These are phyloP conservation scores for Leccinum variicolor DNA, from an alignment of 768 basidiomycete genomes.

Conservation along the genomic window DNA sequence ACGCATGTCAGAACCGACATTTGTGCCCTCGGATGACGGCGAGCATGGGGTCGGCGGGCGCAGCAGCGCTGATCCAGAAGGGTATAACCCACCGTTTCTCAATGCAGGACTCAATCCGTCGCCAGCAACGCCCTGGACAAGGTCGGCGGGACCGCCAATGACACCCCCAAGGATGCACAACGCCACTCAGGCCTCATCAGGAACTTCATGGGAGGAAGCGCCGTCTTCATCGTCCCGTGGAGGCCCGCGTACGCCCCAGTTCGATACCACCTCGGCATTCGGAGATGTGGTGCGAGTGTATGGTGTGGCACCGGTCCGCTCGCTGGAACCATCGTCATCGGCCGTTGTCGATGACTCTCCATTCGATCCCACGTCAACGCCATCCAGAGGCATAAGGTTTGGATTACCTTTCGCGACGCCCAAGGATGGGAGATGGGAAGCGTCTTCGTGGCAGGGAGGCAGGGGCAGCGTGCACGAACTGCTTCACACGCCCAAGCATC, in stretches of 20 bases:
- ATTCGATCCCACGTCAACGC: slow-evolving; percentile 79
- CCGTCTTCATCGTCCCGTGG: slow-evolving; percentile 42
- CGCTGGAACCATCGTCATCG: slow-evolving; percentile 26
- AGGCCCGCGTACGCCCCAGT: slow-evolving; percentile 56
- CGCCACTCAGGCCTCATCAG: slow-evolving; percentile 30
- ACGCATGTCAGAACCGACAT: slow-evolving; percentile 54
- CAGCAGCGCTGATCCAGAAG: slow-evolving; percentile 28
- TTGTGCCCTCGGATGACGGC: slow-evolving; percentile 62
- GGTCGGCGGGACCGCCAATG: slow-evolving; percentile 35
- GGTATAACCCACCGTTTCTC: slow-evolving; percentile 58
- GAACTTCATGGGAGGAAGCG: slow-evolving; percentile 45
- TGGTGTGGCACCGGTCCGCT: slow-evolving; percentile 35
- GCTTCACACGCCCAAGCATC: slow-evolving; percentile 53
- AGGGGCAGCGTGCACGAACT: slow-evolving; percentile 38
- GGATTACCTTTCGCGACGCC: slow-evolving; percentile 57
- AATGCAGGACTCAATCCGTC: slow-evolving; percentile 52
- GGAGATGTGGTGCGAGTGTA: slow-evolving; percentile 40
- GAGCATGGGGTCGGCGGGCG: background rate
- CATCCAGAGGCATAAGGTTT: slow-evolving; percentile 73
- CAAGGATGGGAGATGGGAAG: slow-evolving; percentile 49
- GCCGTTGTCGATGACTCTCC: slow-evolving; percentile 47
- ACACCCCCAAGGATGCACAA: slow-evolving; percentile 44
- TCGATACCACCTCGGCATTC: slow-evolving; percentile 25
- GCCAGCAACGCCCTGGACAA: slow-evolving; percentile 49
- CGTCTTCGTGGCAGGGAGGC: slow-evolving; percentile 14